Conservation (phyloP, 352 stramenopile genomes). For the Phytopythium oedochilum region DNA sequence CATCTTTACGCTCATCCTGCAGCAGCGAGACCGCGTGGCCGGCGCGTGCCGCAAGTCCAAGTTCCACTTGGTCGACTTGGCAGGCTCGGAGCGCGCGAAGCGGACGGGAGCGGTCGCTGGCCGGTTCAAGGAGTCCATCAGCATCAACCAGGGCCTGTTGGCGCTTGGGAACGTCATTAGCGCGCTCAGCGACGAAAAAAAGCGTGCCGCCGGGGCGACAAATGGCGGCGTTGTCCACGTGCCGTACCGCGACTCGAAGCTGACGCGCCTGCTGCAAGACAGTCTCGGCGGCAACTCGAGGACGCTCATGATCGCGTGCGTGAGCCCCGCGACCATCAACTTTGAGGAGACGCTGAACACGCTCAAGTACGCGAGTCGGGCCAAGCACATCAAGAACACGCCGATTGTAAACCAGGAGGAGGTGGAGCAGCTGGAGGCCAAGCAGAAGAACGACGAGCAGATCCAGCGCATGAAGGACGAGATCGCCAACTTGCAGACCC, state of each 20-base stretch:
- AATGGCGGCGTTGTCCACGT: constrained; percentile 55
- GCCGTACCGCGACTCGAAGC: constrained; percentile 90
- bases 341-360: constrained; percentile 97
- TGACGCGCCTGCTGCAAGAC: constrained; percentile 87
- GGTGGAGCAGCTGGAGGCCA: constrained; percentile 33
- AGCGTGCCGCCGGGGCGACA: constrained; percentile 29
- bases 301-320: constrained; percentile 90
- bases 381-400: constrained; percentile 99
- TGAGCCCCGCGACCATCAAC: constrained; percentile 73
- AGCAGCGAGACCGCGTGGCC: constrained; percentile 47
- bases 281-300: constrained; percentile 86
- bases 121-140: constrained; percentile 92
- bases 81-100: constrained; percentile 93
- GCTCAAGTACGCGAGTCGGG: constrained; percentile 97
- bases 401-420: constrained; percentile 94
- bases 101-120: constrained; percentile 86
- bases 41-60: constrained; percentile 72
- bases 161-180: constrained; percentile 96
- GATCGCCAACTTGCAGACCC: constrained; percentile 64
- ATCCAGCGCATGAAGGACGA: constrained; percentile 77
- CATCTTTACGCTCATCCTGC: constrained; percentile 87
- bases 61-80: constrained; percentile 95
- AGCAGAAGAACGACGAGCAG: constrained; percentile 45
- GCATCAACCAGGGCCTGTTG: constrained; percentile 95
- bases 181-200: constrained; percentile 89